phyloP scores from a whole-genome alignment of 371 early-diverging fungal genomes.

The Smittium mucronatum region DNA sequence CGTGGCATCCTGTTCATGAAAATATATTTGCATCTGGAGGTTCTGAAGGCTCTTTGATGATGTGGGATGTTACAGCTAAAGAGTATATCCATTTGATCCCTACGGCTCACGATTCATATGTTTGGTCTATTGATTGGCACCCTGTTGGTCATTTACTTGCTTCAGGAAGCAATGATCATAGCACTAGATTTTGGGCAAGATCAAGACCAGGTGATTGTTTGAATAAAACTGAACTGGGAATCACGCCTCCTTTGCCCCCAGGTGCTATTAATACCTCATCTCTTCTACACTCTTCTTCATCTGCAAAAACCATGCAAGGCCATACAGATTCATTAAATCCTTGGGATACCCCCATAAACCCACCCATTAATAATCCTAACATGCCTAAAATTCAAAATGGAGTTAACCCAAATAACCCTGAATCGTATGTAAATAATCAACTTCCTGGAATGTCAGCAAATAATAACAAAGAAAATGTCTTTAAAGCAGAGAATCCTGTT shows the following conservation, averaged over 20 bases:
- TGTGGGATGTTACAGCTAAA: conserved; percentile 76
- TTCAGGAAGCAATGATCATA: conserved; percentile 94
- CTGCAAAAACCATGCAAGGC: conserved; percentile 4
- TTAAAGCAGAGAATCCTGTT: neutral
- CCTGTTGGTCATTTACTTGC: conserved; percentile 97
- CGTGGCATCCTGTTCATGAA: conserved; percentile 94
- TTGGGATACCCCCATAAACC: neutral
- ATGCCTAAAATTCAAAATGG: neutral
- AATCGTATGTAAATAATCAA: neutral
- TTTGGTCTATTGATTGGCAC: conserved; percentile 99
- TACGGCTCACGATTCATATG: conserved; percentile 84
- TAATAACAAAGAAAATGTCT: neutral
- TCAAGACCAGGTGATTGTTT: conserved; percentile 78
- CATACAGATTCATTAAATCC: neutral
- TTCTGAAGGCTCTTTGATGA: conserved; percentile 80
- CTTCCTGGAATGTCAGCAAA: neutral
- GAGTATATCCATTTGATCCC: conserved; percentile 61
- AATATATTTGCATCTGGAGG: conserved; percentile 79
- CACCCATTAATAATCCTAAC: neutral
- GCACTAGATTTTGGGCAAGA: conserved; percentile 97
- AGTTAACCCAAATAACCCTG: neutral
- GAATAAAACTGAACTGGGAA: conserved; percentile 5
- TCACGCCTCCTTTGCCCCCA: conserved; percentile 1
- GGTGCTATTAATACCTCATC: conserved; percentile 9
- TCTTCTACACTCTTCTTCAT: neutral